Conservation (phyloP, 2,329 filamentous ascomycete species). For the Aspergillus neoniger region DNA sequence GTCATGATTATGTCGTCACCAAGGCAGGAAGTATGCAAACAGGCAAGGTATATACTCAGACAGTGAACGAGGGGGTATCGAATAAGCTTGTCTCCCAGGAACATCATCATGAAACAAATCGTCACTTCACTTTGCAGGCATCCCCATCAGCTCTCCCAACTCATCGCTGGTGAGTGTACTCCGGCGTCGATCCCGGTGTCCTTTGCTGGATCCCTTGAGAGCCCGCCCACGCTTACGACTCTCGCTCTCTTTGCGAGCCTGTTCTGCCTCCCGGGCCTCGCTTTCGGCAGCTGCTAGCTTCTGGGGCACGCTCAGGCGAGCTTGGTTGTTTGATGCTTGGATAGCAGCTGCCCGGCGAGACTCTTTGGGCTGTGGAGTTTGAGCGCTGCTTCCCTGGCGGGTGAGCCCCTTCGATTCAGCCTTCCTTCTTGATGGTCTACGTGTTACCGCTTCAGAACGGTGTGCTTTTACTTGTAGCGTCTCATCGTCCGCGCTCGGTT, state of each 20-base stretch:
- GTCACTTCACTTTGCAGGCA: constrained; percentile 18
- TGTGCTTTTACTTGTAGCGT: constrained; percentile 38
- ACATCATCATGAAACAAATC: constrained; percentile 2
- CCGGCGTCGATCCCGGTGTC: constrained; percentile 38
- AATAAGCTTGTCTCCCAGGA: constrained; percentile 1
- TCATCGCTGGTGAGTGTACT: constrained; percentile 50
- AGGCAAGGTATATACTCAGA: constrained; percentile 9
- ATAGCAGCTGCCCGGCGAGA: constrained; percentile 6
- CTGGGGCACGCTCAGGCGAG: constrained; percentile 41
- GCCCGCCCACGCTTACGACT: constrained; percentile 39
- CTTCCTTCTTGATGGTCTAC: constrained; percentile 30
- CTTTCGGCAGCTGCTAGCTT: constrained; percentile 47
- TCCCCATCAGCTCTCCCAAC: constrained; percentile 44
- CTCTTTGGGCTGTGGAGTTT: background rate
- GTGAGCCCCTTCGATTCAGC: constrained; percentile 29
- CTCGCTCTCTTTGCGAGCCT: constrained; percentile 36
- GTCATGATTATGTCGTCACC: constrained; percentile 3
- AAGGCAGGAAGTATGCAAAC: background rate
- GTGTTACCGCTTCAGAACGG: constrained; percentile 33
- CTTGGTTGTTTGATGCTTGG: constrained; percentile 19
- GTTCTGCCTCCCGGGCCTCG: constrained; percentile 44
- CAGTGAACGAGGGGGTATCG: constrained; percentile 9
- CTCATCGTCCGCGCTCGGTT: constrained; percentile 33
- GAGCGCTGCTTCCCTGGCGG: constrained; percentile 30
- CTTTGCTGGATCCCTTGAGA: constrained; percentile 29